phyloP scores from a whole-genome alignment of 345 rosid species.

The Chamaenerion angustifolium region DNA sequence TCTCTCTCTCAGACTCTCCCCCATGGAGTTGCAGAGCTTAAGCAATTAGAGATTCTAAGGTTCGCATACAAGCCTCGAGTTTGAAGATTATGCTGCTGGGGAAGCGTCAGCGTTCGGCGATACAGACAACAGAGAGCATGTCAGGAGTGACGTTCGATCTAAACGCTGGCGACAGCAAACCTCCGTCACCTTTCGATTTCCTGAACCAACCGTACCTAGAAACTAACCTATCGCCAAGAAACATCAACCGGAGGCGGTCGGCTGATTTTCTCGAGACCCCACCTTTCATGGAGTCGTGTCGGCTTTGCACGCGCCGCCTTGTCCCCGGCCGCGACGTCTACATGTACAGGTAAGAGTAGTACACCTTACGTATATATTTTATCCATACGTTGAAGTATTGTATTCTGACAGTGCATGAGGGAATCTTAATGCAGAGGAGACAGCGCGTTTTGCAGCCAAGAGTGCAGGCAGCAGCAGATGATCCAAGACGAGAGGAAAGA shows the following conservation, averaged over 20 bases:
- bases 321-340: slow-evolving; percentile 82
- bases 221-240: slow-evolving; percentile 22
- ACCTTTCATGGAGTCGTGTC: slow-evolving; percentile 45
- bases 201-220: slow-evolving; percentile 14
- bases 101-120: slow-evolving; percentile 63
- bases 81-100: slow-evolving; percentile 45
- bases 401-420: background rate
- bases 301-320: slow-evolving; percentile 61
- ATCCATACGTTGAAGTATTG: background rate
- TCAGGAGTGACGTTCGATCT: slow-evolving; percentile 62
- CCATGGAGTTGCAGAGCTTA: too few species aligned
- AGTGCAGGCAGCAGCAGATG: slow-evolving; percentile 84
- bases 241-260: slow-evolving; percentile 33
- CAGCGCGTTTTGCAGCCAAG: slow-evolving; percentile 75
- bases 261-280: slow-evolving; percentile 26
- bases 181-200: slow-evolving; percentile 17
- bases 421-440: slow-evolving; percentile 46
- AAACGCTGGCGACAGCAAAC: slow-evolving; percentile 13
- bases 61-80: too few species aligned
- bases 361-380: background rate
- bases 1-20: background rate
- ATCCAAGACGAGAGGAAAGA: slow-evolving; percentile 64
- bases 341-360: slow-evolving; percentile 54
- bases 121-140: slow-evolving; percentile 74
- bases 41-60: too few species aligned